Percentiles rank a stretch among this genome's conserved stretches.
Evolutionary conservation across 179 eudicot species (phyloP).

Genomic region (Silene noctiflora): DNA sequence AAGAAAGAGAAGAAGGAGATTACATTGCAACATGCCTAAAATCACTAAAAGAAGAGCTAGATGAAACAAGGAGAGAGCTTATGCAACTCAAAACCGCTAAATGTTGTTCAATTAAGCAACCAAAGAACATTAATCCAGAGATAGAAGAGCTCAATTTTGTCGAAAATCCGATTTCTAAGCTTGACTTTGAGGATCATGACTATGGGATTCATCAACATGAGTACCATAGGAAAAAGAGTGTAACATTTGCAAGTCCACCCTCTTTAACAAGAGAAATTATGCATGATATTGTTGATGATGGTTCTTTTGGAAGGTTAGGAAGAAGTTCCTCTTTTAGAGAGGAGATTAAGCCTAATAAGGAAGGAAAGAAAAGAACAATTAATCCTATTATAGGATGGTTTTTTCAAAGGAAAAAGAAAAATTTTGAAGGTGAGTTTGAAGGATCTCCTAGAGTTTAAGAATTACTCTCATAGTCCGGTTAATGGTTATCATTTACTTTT

Average conservation of each 20-base stretch:
- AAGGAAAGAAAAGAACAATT: constrained; percentile 34
- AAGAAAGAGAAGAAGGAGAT: constrained; percentile 55
- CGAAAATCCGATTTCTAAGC: constrained; percentile 19
- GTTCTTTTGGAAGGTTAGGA: constrained; percentile 28
- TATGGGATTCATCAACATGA: constrained; percentile 20
- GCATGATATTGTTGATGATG: constrained; percentile 18
- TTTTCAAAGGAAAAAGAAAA: constrained; percentile 45
- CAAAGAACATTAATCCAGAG: constrained; percentile 24
- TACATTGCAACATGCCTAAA: constrained; percentile 54
- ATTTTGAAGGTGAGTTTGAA: constrained; percentile 14
- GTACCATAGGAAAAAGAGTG: constrained; percentile 63
- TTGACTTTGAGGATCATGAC: not conserved
- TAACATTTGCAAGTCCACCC: constrained; percentile 63
- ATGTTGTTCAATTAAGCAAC: constrained; percentile 1
- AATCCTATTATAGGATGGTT: constrained; percentile 47
- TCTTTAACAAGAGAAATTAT: constrained; percentile 38
- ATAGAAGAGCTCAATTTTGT: constrained; percentile 55
- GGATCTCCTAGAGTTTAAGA: constrained; percentile 17
- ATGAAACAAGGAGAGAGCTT: constrained; percentile 61
- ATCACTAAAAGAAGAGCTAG: constrained; percentile 58
- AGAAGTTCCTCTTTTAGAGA: constrained; percentile 56
- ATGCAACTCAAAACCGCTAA: constrained; percentile 37
- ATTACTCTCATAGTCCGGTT: too few species aligned
- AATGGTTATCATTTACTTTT: too few species aligned
- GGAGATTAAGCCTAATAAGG: constrained; percentile 36